Evolutionary conservation across 2,329 filamentous ascomycete species (phyloP), one percentile per base, ranked within the genome.

Genomic region (Daldinia eschscholtzii): DNA sequence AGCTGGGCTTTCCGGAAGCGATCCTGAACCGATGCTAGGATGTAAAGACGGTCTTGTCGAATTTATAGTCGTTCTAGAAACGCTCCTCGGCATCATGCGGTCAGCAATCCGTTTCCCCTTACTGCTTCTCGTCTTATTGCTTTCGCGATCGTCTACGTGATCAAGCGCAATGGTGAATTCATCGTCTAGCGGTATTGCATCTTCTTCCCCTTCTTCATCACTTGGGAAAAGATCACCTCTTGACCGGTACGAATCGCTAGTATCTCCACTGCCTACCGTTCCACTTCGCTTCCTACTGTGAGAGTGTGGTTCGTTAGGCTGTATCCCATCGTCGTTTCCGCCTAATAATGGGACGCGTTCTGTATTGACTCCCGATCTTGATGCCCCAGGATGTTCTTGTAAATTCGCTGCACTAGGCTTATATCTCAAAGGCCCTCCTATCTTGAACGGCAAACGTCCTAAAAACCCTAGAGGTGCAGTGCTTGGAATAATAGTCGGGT

Each of bases 161-260:
- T 94, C 91, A 68, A 98, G 84, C 2, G 90, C 89, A 78, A 97
- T 90, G 2, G 94, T 93, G 74, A 98, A 97, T 76, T 98, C 94
- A 77, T 98, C 95, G 74, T 95, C 93, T 18, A 98, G 82, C 12
- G 94, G 93, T n/a, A 97, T 89, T 0, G 95, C 95, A 80, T 98
- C 95, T 78, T 97, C 94, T 70, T 97, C 93, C 60, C 94, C 93
- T 75, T 91, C 89, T 53, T 87, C 88, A 70, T 97, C 94, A 75
- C 94, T 97, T 0, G 93, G 93, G 73, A 98, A 96, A 12, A 98
- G 83, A 80, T 98, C 95, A 1, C 94, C 94, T 53, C 95, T 86
- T 10, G 94, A 97, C 75, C 94, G 92, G 71, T 92, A 89, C 5
- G 94, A 97, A 77, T 95, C 94, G 30, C 89, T 92, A 0, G 94